Conservation (phyloP, 139 green algal genomes). For the Parachlorella kessleri region DNA sequence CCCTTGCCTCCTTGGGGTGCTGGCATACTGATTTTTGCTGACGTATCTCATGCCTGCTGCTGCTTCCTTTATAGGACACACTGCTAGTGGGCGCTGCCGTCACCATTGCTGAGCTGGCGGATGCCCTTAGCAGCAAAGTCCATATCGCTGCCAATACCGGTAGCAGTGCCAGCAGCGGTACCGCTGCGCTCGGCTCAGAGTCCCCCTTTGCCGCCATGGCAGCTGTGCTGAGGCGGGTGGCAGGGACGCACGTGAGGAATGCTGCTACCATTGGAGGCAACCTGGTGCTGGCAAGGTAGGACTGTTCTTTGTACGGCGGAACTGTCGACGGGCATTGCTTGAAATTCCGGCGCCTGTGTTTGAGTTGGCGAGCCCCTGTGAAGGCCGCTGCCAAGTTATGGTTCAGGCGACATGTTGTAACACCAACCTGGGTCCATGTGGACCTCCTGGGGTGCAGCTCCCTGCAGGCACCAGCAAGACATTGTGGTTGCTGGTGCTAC, state of each 20-base stretch:
- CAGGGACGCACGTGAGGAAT: constrained; percentile 67
- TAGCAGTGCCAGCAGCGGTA: background rate
- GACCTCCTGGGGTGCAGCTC: no score
- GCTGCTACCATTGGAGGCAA: constrained; percentile 74
- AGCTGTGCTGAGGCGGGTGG: constrained; percentile 52
- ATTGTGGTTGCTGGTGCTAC: no score
- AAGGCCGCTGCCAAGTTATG: no score
- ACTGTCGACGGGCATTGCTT: no score
- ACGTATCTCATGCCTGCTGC: background rate
- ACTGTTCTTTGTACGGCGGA: no score
- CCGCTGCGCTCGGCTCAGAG: background rate
- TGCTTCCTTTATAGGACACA: background rate
- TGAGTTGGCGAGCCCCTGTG: no score
- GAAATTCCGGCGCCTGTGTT: no score
- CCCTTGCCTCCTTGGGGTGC: no score
- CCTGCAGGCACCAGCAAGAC: no score
- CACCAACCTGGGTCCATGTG: no score
- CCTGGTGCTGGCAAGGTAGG: constrained; percentile 57
- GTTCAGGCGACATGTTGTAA: no score
- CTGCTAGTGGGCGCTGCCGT: constrained; percentile 39
- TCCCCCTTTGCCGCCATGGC: constrained; percentile 20
- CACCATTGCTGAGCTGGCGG: constrained; percentile 41
- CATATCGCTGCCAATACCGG: background rate
- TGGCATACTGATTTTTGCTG: background rate
- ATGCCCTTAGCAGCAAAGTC: background rate